phyloP scores from a whole-genome alignment of 768 basidiomycete species.

The Suillus lakei region DNA sequence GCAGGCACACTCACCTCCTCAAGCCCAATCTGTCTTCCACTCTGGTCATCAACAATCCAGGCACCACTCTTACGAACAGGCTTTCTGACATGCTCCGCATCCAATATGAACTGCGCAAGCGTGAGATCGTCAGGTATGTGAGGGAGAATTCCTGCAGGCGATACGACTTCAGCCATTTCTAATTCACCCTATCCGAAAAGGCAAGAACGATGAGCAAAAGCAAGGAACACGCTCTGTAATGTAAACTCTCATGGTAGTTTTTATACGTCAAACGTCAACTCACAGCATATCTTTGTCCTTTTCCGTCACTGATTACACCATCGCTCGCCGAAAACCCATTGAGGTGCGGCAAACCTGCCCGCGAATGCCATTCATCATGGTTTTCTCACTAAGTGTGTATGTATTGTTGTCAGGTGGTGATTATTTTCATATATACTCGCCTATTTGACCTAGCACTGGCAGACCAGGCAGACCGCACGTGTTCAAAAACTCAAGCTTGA shows the following conservation, averaged over 20 bases:
- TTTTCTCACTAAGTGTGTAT: background rate
- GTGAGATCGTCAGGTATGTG: conserved; percentile 44
- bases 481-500: no score
- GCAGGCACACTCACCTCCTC: conserved; percentile 39
- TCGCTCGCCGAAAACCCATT: background rate
- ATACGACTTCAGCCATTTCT: conserved; percentile 34
- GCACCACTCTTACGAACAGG: conserved; percentile 34
- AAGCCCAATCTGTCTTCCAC: conserved; percentile 37
- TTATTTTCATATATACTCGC: no score
- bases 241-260: background rate
- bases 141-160: conserved; percentile 35
- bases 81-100: conserved; percentile 36
- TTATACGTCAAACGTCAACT: background rate
- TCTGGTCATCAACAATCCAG: conserved; percentile 48
- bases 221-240: background rate
- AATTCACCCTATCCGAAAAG: background rate
- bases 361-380: background rate
- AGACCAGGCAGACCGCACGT: no score
- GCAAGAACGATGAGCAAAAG: background rate
- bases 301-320: background rate
- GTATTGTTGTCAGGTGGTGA: background rate
- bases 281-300: background rate
- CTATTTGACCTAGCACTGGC: no score
- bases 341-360: background rate
- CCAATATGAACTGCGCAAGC: conserved; percentile 42